Evolutionary conservation across 1,284 basidiomycete genomes (phyloP), one percentile per base, ranked within the genome.

Genomic region (Sphagnurus paluster): DNA sequence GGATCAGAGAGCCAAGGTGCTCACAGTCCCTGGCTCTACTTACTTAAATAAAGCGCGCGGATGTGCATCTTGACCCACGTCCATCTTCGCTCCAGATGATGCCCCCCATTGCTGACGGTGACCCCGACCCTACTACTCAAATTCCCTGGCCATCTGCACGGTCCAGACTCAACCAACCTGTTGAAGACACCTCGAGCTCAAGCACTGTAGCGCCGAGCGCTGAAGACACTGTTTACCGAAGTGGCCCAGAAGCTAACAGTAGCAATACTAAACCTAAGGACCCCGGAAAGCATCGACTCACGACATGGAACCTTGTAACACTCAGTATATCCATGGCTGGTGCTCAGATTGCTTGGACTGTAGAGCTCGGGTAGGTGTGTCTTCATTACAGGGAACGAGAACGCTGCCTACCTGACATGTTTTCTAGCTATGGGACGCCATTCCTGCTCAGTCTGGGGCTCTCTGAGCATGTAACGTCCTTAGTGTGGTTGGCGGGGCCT

Each of bases 401-500:
- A 20, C 42, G 20, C 46, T 14, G 53, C 40, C 14, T 30, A 48
- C 52, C 52, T 44, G 57, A 45, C 49, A 42, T 43, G 17, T 20
- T 38, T 45, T 51, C 55, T 49, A 93, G 92, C 60, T 96, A 96
- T 62, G 94, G 94, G 24, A 98, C 94, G 2, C 95, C 96, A 0
- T 98, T 97, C 66, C 74, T 98, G 34, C 77, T 97, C 9, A 80
- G 78, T 11, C 82, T 99, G 9, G 96, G 96, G 7, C 76, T 98
- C 23, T 88, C 91, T 1, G 94, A 96, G 62, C 84, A 93, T 59
- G 74, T 93, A 21, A 98, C 97, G 4, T 90, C 91, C 46, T 76
- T 98, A 11, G 96, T 99, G 23, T 99, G 96, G 96, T 79, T 99
- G 35, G 96, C 96, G 23, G 97, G 95, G 4, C 93, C 93, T 7